Evolutionary conservation across 768 basidiomycete species (phyloP).

Genomic region (Scleroderma bovista): DNA sequence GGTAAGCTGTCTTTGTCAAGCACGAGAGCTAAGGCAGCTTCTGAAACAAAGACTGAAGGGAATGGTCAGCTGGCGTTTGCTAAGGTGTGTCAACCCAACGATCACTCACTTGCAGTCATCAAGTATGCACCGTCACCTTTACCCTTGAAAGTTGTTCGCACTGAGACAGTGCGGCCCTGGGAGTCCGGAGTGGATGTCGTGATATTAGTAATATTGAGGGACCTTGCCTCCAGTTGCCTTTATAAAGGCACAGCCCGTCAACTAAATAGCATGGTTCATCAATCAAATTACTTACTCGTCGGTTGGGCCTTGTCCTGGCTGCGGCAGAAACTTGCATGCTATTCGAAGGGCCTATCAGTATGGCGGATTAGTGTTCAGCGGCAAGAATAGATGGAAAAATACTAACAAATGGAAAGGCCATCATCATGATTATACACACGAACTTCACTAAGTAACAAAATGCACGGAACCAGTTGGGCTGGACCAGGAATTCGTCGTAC

Average conservation of each 20-base stretch:
- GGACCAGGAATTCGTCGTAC: slow-evolving; percentile 69
- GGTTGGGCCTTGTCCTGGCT: background rate
- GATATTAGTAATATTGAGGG: slow-evolving; percentile 59
- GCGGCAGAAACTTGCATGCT: slow-evolving; percentile 29
- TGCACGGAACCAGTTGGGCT: slow-evolving; percentile 35
- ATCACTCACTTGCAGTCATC: slow-evolving; percentile 45
- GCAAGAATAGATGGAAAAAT: background rate
- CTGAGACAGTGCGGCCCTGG: slow-evolving; percentile 34
- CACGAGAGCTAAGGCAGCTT: slow-evolving; percentile 70
- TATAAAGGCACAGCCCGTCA: background rate
- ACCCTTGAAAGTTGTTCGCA: slow-evolving; percentile 57
- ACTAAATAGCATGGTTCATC: background rate
- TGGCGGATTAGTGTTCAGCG: background rate
- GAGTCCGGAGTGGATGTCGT: slow-evolving; percentile 52
- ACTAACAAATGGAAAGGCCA: slow-evolving; percentile 33
- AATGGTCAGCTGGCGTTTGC: no score
- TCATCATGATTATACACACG: slow-evolving; percentile 17
- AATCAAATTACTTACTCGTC: background rate
- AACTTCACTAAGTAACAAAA: slow-evolving; percentile 22
- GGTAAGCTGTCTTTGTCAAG: slow-evolving; percentile 54
- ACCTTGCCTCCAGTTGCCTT: slow-evolving; percentile 58
- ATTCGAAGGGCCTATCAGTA: slow-evolving; percentile 49
- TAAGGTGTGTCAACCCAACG: background rate
- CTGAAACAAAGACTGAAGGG: slow-evolving; percentile 61
- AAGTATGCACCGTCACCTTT: slow-evolving; percentile 76